Conservation (phyloP, 2,329 filamentous ascomycete species). For the Curvularia lunata region DNA sequence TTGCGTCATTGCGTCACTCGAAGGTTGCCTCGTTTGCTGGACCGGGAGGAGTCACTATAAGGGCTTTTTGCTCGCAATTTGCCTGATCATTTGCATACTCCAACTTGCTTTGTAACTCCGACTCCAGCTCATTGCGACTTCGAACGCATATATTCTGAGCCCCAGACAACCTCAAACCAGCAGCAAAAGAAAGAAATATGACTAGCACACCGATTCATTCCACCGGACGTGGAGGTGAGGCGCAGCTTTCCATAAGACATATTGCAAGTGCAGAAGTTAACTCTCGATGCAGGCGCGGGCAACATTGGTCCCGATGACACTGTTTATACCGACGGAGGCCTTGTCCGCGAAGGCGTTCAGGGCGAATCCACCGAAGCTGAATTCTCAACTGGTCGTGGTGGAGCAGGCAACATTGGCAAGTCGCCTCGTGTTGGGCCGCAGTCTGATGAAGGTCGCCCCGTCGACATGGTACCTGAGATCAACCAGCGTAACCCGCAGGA, state of each 20-base stretch:
- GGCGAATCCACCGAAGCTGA: constrained; percentile 48
- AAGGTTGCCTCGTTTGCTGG: constrained; percentile 22
- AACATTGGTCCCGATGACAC: constrained; percentile 62
- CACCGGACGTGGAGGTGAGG: constrained; percentile 64
- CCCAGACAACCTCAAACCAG: constrained; percentile 2
- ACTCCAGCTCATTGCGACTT: constrained; percentile 11
- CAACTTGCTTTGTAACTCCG: constrained; percentile 17
- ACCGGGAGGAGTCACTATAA: constrained; percentile 45
- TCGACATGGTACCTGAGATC: constrained; percentile 55
- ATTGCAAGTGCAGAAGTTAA: constrained; percentile 13
- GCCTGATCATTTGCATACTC: constrained; percentile 9
- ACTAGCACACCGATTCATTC: constrained; percentile 55
- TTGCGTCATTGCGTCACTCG: constrained; percentile 38
- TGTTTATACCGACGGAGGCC: constrained; percentile 55
- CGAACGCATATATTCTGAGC: constrained; percentile 18
- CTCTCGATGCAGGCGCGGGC: constrained; percentile 56
- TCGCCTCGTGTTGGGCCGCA: constrained; percentile 44
- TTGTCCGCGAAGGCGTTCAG: constrained; percentile 54
- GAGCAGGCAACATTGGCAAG: constrained; percentile 52
- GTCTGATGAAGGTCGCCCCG: constrained; percentile 36
- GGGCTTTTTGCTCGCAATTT: constrained; percentile 20
- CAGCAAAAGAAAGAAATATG: constrained; percentile 30
- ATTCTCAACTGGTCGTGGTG: constrained; percentile 45
- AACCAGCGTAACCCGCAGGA: constrained; percentile 49
- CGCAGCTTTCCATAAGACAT: neutral